These are phyloP conservation scores for Saccharomycopsis fibuligera DNA, from an alignment of 805 yeast genomes.

Conservation along the genomic window DNA sequence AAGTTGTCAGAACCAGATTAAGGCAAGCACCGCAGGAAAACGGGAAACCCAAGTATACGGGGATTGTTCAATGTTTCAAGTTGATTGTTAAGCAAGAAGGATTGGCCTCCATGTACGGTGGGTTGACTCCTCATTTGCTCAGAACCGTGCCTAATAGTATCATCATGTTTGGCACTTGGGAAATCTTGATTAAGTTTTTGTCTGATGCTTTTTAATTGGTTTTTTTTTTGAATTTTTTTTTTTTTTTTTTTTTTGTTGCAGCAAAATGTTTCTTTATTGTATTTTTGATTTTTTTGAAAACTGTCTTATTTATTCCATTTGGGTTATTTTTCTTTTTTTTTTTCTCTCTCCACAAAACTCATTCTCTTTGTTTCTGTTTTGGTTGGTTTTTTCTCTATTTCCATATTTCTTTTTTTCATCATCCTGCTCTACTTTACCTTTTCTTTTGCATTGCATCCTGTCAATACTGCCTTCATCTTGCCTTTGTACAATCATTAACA, in stretches of 20 bases:
- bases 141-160: conserved; percentile 97
- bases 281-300: background rate
- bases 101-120: conserved; percentile 88
- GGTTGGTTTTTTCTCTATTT: background rate
- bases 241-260: background rate
- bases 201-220: conserved; percentile 26
- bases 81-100: conserved; percentile 91
- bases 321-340: background rate
- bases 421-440: background rate
- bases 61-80: conserved; percentile 80
- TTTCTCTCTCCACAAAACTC: background rate
- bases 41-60: conserved; percentile 83
- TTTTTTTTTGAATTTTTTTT: background rate
- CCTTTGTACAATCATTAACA: too few relatives aligned
- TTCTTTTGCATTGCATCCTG: background rate
- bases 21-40: conserved; percentile 82
- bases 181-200: conserved; percentile 59
- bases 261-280: too few relatives aligned
- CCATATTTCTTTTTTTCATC: background rate
- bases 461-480: background rate
- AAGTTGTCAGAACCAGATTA: conserved; percentile 89
- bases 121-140: conserved; percentile 91
- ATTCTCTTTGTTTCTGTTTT: background rate
- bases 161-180: conserved; percentile 99
- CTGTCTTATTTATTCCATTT: background rate